Evolutionary conservation across 2,329 filamentous ascomycete species (phyloP).

Genomic region (Hypoxylon sp.): DNA sequence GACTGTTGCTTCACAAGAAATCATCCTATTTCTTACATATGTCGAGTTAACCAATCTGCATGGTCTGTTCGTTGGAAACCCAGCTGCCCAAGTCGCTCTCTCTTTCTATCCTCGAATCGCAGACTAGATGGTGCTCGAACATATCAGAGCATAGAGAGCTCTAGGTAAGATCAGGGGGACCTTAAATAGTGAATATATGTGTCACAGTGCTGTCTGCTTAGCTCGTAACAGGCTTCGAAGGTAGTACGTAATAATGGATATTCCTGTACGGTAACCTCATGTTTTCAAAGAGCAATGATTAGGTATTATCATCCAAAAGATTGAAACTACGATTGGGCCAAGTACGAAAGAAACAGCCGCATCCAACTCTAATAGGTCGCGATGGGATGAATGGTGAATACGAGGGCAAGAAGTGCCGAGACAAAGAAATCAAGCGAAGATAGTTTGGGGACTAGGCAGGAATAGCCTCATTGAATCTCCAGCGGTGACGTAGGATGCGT

Average conservation of each 20-base stretch:
- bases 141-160: too few species aligned
- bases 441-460: not conserved
- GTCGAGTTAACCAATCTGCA: not conserved
- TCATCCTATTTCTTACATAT: not conserved
- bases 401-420: not conserved
- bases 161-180: too few species aligned
- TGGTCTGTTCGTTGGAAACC: not conserved
- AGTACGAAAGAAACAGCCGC: not conserved
- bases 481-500: not conserved
- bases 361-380: not conserved
- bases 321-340: not conserved
- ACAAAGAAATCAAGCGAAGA: not conserved
- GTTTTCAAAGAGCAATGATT: not conserved
- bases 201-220: not conserved
- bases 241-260: not conserved
- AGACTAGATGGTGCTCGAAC: not conserved
- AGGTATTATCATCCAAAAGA: not conserved
- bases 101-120: not conserved
- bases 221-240: not conserved
- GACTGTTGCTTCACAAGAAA: not conserved
- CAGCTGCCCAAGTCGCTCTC: not conserved
- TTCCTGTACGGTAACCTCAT: not conserved
- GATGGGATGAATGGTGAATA: slow-evolving; percentile 4
- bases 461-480: slow-evolving; percentile 17
- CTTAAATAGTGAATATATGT: not conserved